phyloP scores from a whole-genome alignment of 768 basidiomycete species.

The Russula earlei region DNA sequence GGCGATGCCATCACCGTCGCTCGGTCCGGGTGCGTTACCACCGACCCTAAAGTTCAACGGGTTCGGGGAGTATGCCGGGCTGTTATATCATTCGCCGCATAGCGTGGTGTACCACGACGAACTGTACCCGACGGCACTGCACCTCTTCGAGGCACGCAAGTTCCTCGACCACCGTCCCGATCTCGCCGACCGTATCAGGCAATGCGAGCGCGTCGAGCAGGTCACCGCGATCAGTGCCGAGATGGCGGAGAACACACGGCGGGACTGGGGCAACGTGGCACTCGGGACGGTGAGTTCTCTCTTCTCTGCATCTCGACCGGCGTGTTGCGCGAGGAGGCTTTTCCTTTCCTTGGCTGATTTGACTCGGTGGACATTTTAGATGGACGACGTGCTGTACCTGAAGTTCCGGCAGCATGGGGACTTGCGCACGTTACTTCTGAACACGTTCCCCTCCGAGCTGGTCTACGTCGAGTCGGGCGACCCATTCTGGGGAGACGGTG shows the following conservation, averaged over 20 bases:
- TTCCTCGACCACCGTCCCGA: slow-evolving; percentile 43
- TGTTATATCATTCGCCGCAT: slow-evolving; percentile 62
- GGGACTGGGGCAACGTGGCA: slow-evolving; percentile 50
- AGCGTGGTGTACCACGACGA: slow-evolving; percentile 45
- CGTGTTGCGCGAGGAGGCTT: no score
- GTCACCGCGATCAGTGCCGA: slow-evolving; percentile 30
- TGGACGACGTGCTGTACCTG: slow-evolving; percentile 55
- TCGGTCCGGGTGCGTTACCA: slow-evolving; percentile 10
- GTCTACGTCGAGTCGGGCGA: slow-evolving; percentile 48
- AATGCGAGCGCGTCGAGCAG: slow-evolving; percentile 30
- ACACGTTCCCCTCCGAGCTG: slow-evolving; percentile 37
- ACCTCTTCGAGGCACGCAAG: slow-evolving; percentile 70
- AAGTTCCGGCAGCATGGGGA: slow-evolving; percentile 67
- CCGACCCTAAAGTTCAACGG: slow-evolving; percentile 28
- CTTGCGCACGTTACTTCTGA: slow-evolving; percentile 43
- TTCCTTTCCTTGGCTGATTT: no score
- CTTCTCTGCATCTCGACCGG: background rate
- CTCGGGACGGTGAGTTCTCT: slow-evolving; percentile 37
- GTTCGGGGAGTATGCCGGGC: slow-evolving; percentile 31
- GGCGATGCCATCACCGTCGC: background rate
- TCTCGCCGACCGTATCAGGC: slow-evolving; percentile 49
- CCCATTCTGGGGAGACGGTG: slow-evolving; percentile 59
- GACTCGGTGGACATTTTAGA: slow-evolving; percentile 36
- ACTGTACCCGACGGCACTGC: slow-evolving; percentile 59
- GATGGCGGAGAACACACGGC: slow-evolving; percentile 28